phyloP scores from a whole-genome alignment of 495 filamentous ascomycete species.

The Diplogelasinospora grovesii region DNA sequence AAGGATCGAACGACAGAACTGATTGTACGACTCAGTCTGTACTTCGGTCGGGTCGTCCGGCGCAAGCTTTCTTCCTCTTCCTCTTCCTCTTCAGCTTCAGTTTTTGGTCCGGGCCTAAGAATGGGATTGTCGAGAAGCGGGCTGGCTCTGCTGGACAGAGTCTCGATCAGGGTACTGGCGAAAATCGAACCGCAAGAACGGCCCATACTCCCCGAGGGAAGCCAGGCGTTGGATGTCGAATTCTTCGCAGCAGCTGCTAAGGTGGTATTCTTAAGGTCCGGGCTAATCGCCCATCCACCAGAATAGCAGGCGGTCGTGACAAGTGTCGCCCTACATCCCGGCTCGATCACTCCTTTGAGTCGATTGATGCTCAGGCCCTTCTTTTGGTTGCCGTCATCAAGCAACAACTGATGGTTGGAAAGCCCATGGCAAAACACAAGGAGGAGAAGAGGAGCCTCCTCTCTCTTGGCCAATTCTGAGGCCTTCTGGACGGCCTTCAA shows the following conservation, averaged over 20 bases:
- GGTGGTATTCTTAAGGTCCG: background rate
- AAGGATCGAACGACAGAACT: slow-evolving; percentile 2
- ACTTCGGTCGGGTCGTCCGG: slow-evolving; percentile 1
- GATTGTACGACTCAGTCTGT: slow-evolving; percentile 5
- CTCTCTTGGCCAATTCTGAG: slow-evolving; percentile 1
- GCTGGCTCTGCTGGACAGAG: background rate
- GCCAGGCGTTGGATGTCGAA: background rate
- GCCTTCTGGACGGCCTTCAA: slow-evolving; percentile 1
- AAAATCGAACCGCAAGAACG: slow-evolving; percentile 1
- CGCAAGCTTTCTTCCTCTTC: background rate
- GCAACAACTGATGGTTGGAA: background rate
- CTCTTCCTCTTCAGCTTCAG: too few species aligned
- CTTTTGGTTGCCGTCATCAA: slow-evolving; percentile 1
- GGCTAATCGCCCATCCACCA: background rate
- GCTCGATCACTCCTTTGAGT: background rate
- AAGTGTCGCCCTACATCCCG: too few species aligned
- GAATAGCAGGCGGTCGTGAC: background rate
- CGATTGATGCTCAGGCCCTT: background rate
- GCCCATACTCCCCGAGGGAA: background rate
- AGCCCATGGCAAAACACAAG: slow-evolving; percentile 2
- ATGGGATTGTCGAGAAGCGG: background rate
- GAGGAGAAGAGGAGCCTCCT: background rate
- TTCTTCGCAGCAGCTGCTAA: background rate
- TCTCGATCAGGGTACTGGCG: background rate
- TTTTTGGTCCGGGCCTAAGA: too few species aligned